Percentiles rank a stretch among this genome's conserved stretches.
Conservation (phyloP, 192 early-diverging fungal species). For the Kappamyces sp. region DNA sequence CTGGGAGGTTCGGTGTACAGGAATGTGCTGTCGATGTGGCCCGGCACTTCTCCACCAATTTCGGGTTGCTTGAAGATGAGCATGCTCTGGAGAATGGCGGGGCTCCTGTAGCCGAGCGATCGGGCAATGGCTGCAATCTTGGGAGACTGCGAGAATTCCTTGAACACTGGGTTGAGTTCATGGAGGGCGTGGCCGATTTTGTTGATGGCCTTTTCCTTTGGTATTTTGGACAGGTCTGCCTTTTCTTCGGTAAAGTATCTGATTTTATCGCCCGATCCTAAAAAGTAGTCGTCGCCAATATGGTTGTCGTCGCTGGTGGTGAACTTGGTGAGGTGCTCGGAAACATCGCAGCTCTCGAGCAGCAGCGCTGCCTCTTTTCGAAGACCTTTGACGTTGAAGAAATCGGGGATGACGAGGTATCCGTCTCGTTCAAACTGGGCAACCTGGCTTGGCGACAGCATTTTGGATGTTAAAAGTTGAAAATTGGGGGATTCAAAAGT, state of each 20-base stretch:
- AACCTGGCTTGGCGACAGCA: too few species aligned
- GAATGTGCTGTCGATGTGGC: conserved; percentile 89
- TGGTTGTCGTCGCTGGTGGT: conserved; percentile 69
- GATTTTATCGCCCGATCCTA: conserved; percentile 74
- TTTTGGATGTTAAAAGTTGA: too few species aligned
- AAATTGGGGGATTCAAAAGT: too few species aligned
- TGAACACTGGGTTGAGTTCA: conserved; percentile 69
- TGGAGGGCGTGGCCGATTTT: conserved; percentile 79
- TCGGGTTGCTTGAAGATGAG: conserved; percentile 75
- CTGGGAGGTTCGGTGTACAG: conserved; percentile 81
- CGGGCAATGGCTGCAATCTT: conserved; percentile 48
- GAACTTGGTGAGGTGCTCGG: conserved; percentile 70
- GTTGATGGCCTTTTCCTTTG: conserved; percentile 64
- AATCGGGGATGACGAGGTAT: conserved; percentile 60
- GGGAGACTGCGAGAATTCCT: conserved; percentile 52
- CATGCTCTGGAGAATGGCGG: conserved; percentile 84
- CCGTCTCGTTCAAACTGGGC: conserved; percentile 47
- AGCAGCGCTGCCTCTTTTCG: conserved; percentile 44
- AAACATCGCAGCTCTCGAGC: conserved; percentile 53
- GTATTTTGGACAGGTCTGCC: conserved; percentile 79
- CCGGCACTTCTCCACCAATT: conserved; percentile 65
- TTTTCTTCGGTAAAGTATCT: conserved; percentile 83
- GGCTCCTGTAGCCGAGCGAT: conserved; percentile 60
- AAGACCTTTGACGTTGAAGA: conserved; percentile 50
- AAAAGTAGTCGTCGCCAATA: conserved; percentile 84